phyloP scores from a whole-genome alignment of 23 red algal genomes.

The Gracilaria vermiculophylla region DNA sequence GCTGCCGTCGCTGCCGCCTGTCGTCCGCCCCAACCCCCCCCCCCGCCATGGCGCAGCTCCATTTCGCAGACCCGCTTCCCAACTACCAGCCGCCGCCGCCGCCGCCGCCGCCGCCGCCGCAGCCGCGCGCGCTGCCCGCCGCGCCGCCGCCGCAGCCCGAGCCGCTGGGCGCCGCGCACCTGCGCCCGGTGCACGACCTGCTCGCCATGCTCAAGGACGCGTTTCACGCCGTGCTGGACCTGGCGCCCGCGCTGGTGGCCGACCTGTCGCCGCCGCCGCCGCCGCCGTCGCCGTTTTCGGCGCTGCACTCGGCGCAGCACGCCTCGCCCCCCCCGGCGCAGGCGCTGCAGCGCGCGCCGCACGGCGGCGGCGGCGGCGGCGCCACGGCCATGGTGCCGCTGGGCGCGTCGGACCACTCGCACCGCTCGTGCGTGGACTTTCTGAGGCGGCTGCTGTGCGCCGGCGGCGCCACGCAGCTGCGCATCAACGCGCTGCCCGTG shows the following conservation, averaged over 20 bases:
- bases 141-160: neutral
- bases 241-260: slow-evolving; percentile 29
- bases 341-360: neutral
- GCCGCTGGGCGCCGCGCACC: neutral
- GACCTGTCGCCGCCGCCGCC: neutral
- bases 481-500: slow-evolving; percentile 62
- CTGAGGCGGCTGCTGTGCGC: slow-evolving; percentile 38
- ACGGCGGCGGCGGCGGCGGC: too few relatives aligned
- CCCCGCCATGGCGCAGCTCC: slow-evolving; percentile 41
- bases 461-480: slow-evolving; percentile 42
- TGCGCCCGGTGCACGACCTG: slow-evolving; percentile 41
- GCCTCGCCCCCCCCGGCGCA: slow-evolving; percentile 7
- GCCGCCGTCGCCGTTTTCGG: neutral
- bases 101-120: slow-evolving; percentile 22
- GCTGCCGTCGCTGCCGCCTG: neutral
- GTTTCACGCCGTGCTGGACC: slow-evolving; percentile 50
- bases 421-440: slow-evolving; percentile 66
- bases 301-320: neutral
- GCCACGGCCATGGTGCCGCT: slow-evolving; percentile 42
- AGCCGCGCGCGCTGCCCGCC: neutral
- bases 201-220: slow-evolving; percentile 47
- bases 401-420: slow-evolving; percentile 27
- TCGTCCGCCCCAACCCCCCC: neutral
- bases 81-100: slow-evolving; percentile 12
- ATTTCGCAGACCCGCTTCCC: slow-evolving; percentile 49